Conservation (phyloP, 2,329 filamentous ascomycete species). For the Colletotrichum aenigma region DNA sequence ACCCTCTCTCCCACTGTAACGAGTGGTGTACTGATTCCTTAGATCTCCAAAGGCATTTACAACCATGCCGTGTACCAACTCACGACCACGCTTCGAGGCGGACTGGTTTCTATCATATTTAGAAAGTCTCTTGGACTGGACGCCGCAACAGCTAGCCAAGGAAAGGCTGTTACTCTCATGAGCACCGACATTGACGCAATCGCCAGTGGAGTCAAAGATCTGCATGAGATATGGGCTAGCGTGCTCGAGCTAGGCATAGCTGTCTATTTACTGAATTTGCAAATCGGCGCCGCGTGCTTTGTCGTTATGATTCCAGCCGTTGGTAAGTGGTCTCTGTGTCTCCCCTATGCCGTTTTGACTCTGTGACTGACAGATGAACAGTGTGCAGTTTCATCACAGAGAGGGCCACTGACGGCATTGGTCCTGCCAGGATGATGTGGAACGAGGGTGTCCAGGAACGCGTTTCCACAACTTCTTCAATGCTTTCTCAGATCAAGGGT, state of each 20-base stretch:
- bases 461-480: constrained; percentile 30
- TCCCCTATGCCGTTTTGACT: background rate
- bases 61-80: constrained; percentile 23
- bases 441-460: constrained; percentile 33
- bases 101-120: constrained; percentile 21
- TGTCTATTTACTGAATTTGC: constrained; percentile 19
- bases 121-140: constrained; percentile 20
- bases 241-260: constrained; percentile 22
- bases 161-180: constrained; percentile 20
- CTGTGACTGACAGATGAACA: background rate
- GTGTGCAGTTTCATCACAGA: background rate
- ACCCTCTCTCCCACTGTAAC: background rate
- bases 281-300: constrained; percentile 23
- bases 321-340: constrained; percentile 26
- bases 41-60: constrained; percentile 8
- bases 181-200: constrained; percentile 22
- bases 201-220: constrained; percentile 7
- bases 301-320: constrained; percentile 42
- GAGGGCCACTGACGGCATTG: background rate
- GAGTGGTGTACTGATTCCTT: background rate
- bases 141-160: constrained; percentile 9
- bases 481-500: constrained; percentile 36
- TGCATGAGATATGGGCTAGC: constrained; percentile 25
- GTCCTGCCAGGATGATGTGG: constrained; percentile 26
- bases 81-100: constrained; percentile 26